These are phyloP conservation scores for Phaeoacremonium minimum DNA, from an alignment of 2,329 filamentous ascomycete species.

Conservation along the genomic window DNA sequence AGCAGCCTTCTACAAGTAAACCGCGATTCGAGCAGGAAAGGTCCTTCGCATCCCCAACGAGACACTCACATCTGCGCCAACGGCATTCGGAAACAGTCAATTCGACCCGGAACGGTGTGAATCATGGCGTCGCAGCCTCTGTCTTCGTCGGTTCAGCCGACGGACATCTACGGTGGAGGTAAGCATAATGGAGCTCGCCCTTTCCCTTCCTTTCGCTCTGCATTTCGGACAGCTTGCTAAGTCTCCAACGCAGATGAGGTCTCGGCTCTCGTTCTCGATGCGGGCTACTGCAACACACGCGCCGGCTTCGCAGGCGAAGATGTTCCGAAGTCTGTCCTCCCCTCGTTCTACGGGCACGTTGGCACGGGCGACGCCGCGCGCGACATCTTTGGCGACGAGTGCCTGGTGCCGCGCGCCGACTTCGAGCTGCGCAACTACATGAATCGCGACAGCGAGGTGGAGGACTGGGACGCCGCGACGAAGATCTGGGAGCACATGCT, in stretches of 20 bases:
- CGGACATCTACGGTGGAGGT: conserved; percentile 63
- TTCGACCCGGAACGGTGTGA: background rate
- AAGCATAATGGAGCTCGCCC: conserved; percentile 15
- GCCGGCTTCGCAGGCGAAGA: conserved; percentile 98
- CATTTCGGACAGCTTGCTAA: conserved; percentile 12
- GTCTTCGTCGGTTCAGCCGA: conserved; percentile 52
- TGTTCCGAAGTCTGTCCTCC: conserved; percentile 87
- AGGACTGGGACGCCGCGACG: conserved; percentile 91
- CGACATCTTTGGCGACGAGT: conserved; percentile 84
- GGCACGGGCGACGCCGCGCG: conserved; percentile 41
- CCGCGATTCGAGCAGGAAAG: too few species aligned
- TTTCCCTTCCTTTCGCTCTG: conserved; percentile 5
- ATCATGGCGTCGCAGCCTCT: conserved; percentile 50
- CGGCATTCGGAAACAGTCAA: too few species aligned
- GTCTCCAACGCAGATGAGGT: conserved; percentile 71
- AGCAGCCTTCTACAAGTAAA: too few species aligned
- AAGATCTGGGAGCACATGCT: conserved; percentile 92
- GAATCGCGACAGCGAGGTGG: conserved; percentile 81
- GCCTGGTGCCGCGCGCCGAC: conserved; percentile 69
- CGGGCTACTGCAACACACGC: conserved; percentile 85
- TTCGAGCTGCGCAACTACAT: conserved; percentile 92
- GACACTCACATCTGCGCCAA: too few species aligned
- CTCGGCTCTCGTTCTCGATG: conserved; percentile 92
- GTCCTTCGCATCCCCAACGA: too few species aligned
- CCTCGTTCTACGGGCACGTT: conserved; percentile 77